Base-by-base conservation (phyloP, 176 grass and related monocot genomes). In the Carex myosuroides region DNA sequence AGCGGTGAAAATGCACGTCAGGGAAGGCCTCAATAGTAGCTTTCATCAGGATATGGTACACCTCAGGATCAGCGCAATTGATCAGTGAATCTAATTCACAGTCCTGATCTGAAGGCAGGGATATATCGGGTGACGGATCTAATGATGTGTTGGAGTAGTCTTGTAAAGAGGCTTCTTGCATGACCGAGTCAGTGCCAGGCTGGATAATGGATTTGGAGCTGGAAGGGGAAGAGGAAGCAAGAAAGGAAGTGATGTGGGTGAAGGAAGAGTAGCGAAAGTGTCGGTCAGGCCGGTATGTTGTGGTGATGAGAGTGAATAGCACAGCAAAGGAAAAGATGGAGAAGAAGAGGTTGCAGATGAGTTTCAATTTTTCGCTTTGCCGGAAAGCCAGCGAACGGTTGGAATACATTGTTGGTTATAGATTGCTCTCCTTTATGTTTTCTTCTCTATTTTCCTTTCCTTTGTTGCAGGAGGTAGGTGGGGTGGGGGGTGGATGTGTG, bases 1-100 rank as follows among this genome's bases (percentile, higher is more conserved):
- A 96, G 75, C 87, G 91, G 60, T 92, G 85, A 64, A 97, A 97
- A 76, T 93, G 94, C 70, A 97, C 83, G 53, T 88, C 87, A 17
- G 85, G 89, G 79, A 94, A 94, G 35, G 85, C 55, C 37, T 91
- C 89, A 22, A 94, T 94, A 50, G 87, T 86, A 46, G 87, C 65
- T 58, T 81, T 85, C 87, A 94, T 94, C 89, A 94, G 88, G 85
- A 89, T 78, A 76, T 94, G 87, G 85, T 89, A 89, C 12, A 94
- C 72, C 63, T 87, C 89, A 18, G 85, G 92, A 76, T 94, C 85
- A 10, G 82, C 44, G 62, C 92, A 94, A 81, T 94, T 82, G 35
- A 94, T 84, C 41, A 89, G 89, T 33, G 61, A 64, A 75, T 18
- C 6, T 1, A 76, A 48, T 70, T 89, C 82, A 84, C 92, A 94